Evolutionary conservation across 768 basidiomycete genomes (phyloP).

Genomic region (Phlebiopsis gigantea): DNA sequence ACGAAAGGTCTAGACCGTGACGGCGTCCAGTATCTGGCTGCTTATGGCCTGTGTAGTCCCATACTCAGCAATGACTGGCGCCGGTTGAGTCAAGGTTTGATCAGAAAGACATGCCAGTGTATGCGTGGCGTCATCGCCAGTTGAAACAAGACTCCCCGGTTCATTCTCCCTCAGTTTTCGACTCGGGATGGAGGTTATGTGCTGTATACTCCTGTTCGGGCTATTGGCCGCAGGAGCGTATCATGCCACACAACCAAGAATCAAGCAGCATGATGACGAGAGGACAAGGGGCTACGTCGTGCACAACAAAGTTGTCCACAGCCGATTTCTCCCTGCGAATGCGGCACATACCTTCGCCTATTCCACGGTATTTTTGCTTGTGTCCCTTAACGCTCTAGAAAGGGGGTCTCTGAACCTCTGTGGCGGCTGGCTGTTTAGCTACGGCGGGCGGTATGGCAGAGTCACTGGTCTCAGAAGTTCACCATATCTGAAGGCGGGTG

Average conservation of each 20-base stretch:
- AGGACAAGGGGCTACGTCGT: conserved; percentile 37
- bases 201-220: background rate
- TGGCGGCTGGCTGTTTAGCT: conserved; percentile 49
- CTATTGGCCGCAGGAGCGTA: background rate
- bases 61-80: no score
- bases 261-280: background rate
- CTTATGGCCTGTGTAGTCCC: no score
- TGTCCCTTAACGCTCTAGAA: conserved; percentile 55
- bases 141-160: no score
- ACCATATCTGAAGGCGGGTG: conserved; percentile 20
- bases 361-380: conserved; percentile 47
- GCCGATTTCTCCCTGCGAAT: conserved; percentile 41
- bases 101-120: no score
- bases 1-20: no score
- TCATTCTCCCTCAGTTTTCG: no score
- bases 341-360: conserved; percentile 57
- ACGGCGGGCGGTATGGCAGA: conserved; percentile 39
- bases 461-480: conserved; percentile 42
- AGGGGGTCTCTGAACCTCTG: conserved; percentile 38
- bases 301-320: conserved; percentile 47
- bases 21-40: no score
- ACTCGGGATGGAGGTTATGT: no score
- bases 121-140: no score
- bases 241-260: no score
- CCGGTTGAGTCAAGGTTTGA: no score